Evolutionary conservation across 2,329 filamentous ascomycete genomes (phyloP), one percentile per base, ranked within the genome.

Genomic region (Zymoseptoria ardabiliae): DNA sequence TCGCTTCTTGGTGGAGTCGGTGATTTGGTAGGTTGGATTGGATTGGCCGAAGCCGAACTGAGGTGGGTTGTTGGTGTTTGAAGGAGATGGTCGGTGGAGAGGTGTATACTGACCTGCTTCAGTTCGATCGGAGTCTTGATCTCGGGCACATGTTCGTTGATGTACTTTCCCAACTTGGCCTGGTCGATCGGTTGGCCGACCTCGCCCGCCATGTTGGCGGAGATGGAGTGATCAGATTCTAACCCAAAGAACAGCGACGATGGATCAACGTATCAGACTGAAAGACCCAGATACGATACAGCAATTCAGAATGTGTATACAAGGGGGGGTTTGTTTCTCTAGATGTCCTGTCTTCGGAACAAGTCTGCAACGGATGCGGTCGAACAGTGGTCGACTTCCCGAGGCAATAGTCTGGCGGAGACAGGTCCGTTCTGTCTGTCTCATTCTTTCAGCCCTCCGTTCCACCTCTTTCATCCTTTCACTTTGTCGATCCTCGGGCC

Each of bases 21-120:
- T 96, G 71, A 97, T 81, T 70, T 92, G 90, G 77, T 97, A 99
- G 1, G 94, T 99, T 49, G 94, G 94, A 74, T 97, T 99, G 60
- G 91, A 96, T 77, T 61, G 64, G 9, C 93, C 93, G 73, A 94
- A 97, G 68, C 91, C 90, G 73, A 97, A 97, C 89, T 97, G 70
- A 25, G 53, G 19, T 2, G 20, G 4, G 25, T 55, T 22, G 50
- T 49, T 21, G 7, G n/a, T n/a, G 11, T 8, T 62, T 57, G 58
- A 54, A 35, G 28, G 25, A 41, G 17, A 21, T 4, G 10, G 5
- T 23, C 35, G 19, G 13, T 20, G 54, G 35, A 23, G 17, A 11
- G 9, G 8, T n/a, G 50, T 13, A 6, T 17, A 35, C 61, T 49
- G 76, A 91, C 91, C 83, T 96, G 93, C 78, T 96, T 94, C 66